Evolutionary conservation across 2,329 filamentous ascomycete species (phyloP).

Genomic region (Pseudogymnoascus sp.): DNA sequence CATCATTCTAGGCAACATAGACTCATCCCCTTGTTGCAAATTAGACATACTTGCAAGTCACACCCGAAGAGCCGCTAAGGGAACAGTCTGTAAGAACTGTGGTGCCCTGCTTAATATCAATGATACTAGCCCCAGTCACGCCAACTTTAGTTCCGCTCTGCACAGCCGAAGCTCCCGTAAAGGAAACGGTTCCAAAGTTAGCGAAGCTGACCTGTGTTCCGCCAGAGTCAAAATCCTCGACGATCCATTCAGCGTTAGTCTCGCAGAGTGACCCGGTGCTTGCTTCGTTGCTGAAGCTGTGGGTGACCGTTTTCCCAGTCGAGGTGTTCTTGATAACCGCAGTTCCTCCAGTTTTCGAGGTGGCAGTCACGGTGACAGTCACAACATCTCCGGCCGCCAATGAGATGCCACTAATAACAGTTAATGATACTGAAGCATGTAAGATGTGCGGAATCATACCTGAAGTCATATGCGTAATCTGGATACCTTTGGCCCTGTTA

Average conservation of each 20-base stretch:
- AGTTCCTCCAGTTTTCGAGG: conserved; percentile 34
- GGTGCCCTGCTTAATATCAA: conserved; percentile 38
- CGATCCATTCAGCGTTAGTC: conserved; percentile 47
- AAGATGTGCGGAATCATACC: conserved; percentile 6
- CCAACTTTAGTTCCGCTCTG: conserved; percentile 20
- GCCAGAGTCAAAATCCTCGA: conserved; percentile 42
- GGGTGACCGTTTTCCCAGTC: conserved; percentile 38
- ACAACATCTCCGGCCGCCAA: conserved; percentile 41
- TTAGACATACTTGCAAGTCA: conserved; percentile 20
- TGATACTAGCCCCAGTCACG: conserved; percentile 33
- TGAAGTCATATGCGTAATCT: conserved; percentile 48
- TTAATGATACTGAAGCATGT: background rate
- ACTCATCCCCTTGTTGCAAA: background rate
- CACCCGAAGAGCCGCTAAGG: conserved; percentile 11
- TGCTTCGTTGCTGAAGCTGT: conserved; percentile 35
- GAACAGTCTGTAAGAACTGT: conserved; percentile 25
- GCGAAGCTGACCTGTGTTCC: conserved; percentile 37
- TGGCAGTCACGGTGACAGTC: conserved; percentile 34
- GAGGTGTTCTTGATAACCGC: conserved; percentile 41
- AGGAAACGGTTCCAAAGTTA: conserved; percentile 42
- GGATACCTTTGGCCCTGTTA: conserved; percentile 33
- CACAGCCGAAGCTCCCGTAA: conserved; percentile 35
- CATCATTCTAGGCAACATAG: background rate
- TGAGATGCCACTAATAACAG: conserved; percentile 28
- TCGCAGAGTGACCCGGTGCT: conserved; percentile 33